A percentile compares a stretch with the other conserved stretches of the same genome.
phyloP scores from a whole-genome alignment of 768 basidiomycete genomes.

The Auriculariales sp. region DNA sequence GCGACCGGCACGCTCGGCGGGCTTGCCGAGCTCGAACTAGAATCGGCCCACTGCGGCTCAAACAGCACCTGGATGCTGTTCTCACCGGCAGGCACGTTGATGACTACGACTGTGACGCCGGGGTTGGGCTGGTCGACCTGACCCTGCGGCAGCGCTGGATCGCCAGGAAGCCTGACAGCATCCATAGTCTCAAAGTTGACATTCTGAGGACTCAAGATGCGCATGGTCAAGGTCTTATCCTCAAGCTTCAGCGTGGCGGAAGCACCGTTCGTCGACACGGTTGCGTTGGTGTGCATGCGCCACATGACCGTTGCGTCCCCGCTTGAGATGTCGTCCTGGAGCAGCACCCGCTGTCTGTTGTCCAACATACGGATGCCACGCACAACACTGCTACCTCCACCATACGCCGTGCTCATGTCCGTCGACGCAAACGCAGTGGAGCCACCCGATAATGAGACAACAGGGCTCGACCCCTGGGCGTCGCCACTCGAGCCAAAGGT shows the following conservation, averaged over 20 bases:
- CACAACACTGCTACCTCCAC: constrained; percentile 37
- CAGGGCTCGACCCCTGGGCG: constrained; percentile 74
- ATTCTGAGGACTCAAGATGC: constrained; percentile 56
- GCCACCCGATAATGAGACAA: constrained; percentile 38
- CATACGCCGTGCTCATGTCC: constrained; percentile 63
- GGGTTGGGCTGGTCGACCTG: constrained; percentile 59
- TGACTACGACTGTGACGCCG: constrained; percentile 67
- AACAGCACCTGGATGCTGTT: constrained; percentile 77
- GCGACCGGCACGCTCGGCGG: constrained; percentile 61
- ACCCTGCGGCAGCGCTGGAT: constrained; percentile 47
- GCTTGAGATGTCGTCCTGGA: constrained; percentile 80
- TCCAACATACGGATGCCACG: constrained; percentile 82
- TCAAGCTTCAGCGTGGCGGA: constrained; percentile 66
- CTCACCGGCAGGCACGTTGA: constrained; percentile 43
- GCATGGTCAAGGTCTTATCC: constrained; percentile 48
- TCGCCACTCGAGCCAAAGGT: constrained; percentile 39
- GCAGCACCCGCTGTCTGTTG: constrained; percentile 67
- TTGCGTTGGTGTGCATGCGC: constrained; percentile 96
- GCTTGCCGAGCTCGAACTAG: constrained; percentile 42
- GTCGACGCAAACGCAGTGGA: constrained; percentile 73
- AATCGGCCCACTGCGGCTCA: constrained; percentile 81
- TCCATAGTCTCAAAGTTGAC: constrained; percentile 42
- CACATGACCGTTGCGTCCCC: constrained; percentile 53
- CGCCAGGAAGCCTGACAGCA: constrained; percentile 42
- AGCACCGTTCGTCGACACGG: constrained; percentile 33